Evolutionary conservation across 2,329 filamentous ascomycete species (phyloP).

Genomic region (Cryphonectria naterciae): DNA sequence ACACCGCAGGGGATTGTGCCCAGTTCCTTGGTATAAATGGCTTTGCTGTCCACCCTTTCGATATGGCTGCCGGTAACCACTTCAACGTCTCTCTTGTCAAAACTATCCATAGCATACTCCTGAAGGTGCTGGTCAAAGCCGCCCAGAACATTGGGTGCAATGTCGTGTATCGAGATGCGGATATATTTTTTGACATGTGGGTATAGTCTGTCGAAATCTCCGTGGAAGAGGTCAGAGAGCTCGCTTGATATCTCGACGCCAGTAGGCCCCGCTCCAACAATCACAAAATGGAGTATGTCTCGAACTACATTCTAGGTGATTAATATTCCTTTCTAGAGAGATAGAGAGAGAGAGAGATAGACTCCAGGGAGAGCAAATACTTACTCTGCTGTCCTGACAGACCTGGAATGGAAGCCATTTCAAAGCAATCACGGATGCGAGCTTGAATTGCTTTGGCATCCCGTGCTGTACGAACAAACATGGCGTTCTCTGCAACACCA

Average conservation of each 20-base stretch:
- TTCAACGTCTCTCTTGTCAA: slow-evolving; percentile 22
- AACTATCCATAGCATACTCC: slow-evolving; percentile 27
- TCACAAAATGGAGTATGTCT: slow-evolving; percentile 25
- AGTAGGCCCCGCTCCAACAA: slow-evolving; percentile 25
- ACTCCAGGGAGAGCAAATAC: no score
- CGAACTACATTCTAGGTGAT: slow-evolving; percentile 2
- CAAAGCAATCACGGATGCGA: slow-evolving; percentile 23
- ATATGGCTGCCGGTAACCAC: slow-evolving; percentile 25
- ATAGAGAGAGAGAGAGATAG: no score
- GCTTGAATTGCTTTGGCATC: slow-evolving; percentile 26
- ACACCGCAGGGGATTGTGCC: slow-evolving; percentile 16
- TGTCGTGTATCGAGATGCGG: slow-evolving; percentile 25
- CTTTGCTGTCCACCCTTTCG: slow-evolving; percentile 19
- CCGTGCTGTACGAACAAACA: slow-evolving; percentile 24
- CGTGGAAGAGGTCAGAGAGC: slow-evolving; percentile 23
- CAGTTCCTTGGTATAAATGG: slow-evolving; percentile 22
- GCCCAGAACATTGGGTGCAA: slow-evolving; percentile 20
- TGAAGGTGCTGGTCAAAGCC: slow-evolving; percentile 25
- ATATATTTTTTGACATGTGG: slow-evolving; percentile 25
- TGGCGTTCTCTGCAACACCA: slow-evolving; percentile 19
- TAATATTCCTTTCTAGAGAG: neutral
- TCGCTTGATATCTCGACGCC: slow-evolving; percentile 26
- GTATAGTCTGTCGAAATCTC: slow-evolving; percentile 23
- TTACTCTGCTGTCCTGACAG: slow-evolving; percentile 22
- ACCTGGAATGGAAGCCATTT: slow-evolving; percentile 25